Conservation (phyloP, 345 rosid genomes). For the Bruguiera parviflora region DNA sequence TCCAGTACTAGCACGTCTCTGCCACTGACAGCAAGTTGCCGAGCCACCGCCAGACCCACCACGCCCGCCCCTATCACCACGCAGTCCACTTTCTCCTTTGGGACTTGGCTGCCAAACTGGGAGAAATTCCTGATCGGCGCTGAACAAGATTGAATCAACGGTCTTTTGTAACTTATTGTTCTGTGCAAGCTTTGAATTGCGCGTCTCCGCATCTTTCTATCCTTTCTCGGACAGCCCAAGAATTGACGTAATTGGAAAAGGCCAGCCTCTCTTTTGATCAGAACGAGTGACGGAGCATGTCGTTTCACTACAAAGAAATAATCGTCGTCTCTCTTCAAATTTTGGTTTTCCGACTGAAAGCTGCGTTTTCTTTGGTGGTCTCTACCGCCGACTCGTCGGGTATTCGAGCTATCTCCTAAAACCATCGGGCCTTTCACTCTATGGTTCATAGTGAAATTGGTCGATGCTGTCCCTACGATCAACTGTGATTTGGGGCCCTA, state of each 20-base stretch:
- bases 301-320: too few species aligned
- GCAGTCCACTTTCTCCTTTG: slow-evolving; percentile 69
- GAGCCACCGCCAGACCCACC: slow-evolving; percentile 76
- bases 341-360: too few species aligned
- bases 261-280: too few species aligned
- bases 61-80: slow-evolving; percentile 93
- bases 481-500: too few species aligned
- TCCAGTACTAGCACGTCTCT: slow-evolving; percentile 75
- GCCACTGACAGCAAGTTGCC: slow-evolving; percentile 57
- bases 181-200: slow-evolving; percentile 5
- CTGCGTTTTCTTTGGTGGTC: too few species aligned
- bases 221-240: background rate
- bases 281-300: too few species aligned
- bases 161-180: background rate
- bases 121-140: background rate
- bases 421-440: too few species aligned
- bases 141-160: background rate
- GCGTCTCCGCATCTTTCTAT: slow-evolving; percentile 10
- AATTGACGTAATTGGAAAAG: background rate
- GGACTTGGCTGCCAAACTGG: slow-evolving; percentile 1
- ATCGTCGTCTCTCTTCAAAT: too few species aligned
- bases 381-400: too few species aligned
- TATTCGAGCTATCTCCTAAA: too few species aligned
- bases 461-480: too few species aligned
- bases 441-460: too few species aligned